Base-by-base conservation (phyloP, 2,329 filamentous ascomycete species). In the Pseudonectria buxi region DNA sequence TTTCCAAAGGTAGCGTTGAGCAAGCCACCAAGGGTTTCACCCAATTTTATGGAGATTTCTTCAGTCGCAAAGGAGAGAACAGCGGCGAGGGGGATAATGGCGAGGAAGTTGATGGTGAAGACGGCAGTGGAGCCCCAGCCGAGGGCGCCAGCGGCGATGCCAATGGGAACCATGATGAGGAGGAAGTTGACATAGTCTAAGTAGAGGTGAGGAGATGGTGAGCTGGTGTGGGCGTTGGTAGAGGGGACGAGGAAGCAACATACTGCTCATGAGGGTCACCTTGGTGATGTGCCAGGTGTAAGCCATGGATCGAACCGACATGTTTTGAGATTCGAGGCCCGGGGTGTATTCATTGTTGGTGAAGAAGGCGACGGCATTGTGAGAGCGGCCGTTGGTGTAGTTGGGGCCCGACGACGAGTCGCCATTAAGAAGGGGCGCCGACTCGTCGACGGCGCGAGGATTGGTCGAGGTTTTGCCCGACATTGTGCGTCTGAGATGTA, bases 1-100 rank as follows among this genome's bases (percentile, higher is more conserved):
- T 87, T 88, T 50, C 83, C 83, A 59, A 86, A 87, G 1, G 83
- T 86, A 18, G 83, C 82, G 57, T 87, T 87, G 41, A 85, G 68
- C 43, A 86, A 60, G 13, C 84, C 84, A 38, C 84, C 84, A 18
- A 88, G 59, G 2, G 83, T 83, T 51, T 87, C 79, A 31, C 84
- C 84, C 15, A 88, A 64, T 55, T 81, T 81, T 11, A 73, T 67
- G 3, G 81, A 80, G 40, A 89, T 76, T 61, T 88, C 82, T 59
- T 88, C 84, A 2, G 84, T 87, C 39, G 83, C 83, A 58, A 86
- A 86, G 36, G 81, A 84, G 40, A 88, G 66, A 41, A 87, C 72
- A 14, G 82, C 76, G 10, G 83, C 83, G 26, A 88, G 70, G 3
- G 83, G 83, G 43, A 88, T 80, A 46, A 88, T 87, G 49, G 84